Base-by-base conservation (phyloP, 2,329 filamentous ascomycete species). In the Beauveria pseudobassiana region DNA sequence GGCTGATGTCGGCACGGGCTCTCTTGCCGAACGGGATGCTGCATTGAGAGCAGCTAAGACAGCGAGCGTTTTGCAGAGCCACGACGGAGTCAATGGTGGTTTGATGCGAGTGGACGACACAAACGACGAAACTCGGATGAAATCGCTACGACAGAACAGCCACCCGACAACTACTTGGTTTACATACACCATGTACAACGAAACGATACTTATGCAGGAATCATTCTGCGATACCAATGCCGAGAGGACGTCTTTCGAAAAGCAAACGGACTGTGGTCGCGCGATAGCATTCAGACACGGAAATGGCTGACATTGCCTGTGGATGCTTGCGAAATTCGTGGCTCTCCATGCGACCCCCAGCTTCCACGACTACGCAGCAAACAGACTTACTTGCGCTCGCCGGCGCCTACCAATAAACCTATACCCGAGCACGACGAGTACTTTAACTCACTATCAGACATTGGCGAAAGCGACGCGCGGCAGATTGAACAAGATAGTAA, bases 211-310 rank as follows among this genome's bases (percentile, higher is more conserved):
- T 87, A 98, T 67, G 92, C 93, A 1, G 93, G 95, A 3, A 87
- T 99, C 56, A 89, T 95, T 58, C 87, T 99, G 66, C 90, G 88
- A 68, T 99, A 96, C 74, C 88, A 90, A 68, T 98, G 93, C 72
- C 85, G 90, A 65, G 87, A 92, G 61, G 88, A 93, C 53, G 83
- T 89, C 2, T 87, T 99, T 66, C 84, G 91, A 63, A 95, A 90
- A 72, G 87, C 91, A 45, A 99, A 99, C 72, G 86, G 95, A 12
- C 86, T 99, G 69, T 99, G 95, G 95, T 91, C 92, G 7, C 91
- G 92, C 65, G 95, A 98, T 71, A 91, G 86, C 65, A 88, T 98
- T 42, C 93, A 97, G 72, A 85, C 87, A 53, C 87, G 93, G 63
- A 90, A 90, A 69, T 87, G 85, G 65, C 82, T 99, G 18, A 82